These are phyloP conservation scores for Microcera coccophila DNA, from an alignment of 2,329 filamentous ascomycete genomes.

Conservation along the genomic window DNA sequence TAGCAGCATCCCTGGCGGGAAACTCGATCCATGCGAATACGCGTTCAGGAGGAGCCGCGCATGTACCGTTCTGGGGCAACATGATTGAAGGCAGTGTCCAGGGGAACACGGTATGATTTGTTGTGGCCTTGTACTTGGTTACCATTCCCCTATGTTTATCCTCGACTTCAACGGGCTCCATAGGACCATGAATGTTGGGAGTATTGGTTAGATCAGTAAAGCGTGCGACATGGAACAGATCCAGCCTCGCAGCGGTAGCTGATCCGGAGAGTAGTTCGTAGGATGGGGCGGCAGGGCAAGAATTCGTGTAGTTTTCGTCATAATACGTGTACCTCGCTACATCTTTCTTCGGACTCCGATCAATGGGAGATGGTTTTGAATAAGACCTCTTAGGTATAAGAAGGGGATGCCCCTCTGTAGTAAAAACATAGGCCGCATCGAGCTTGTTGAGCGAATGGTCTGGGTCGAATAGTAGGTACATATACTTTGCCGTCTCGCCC, in stretches of 20 bases:
- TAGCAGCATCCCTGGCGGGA: constrained; percentile 42
- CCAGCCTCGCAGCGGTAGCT: constrained; percentile 69
- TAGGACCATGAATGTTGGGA: constrained; percentile 56
- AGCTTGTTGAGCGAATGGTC: constrained; percentile 82
- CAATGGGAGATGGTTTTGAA: constrained; percentile 6
- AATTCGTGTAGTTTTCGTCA: constrained; percentile 48
- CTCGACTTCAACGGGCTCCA: constrained; percentile 38
- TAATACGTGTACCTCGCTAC: constrained; percentile 34
- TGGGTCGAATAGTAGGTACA: constrained; percentile 85
- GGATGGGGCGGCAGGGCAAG: constrained; percentile 62
- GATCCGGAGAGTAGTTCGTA: constrained; percentile 68
- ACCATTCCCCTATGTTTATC: constrained; percentile 44
- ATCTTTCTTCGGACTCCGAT: constrained; percentile 9
- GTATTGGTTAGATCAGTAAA: constrained; percentile 78
- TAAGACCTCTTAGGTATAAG: constrained; percentile 60
- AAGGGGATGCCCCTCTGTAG: constrained; percentile 91
- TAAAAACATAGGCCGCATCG: constrained; percentile 87
- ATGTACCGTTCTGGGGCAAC: constrained; percentile 74
- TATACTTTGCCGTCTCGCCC: constrained; percentile 92
- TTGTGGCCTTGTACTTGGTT: constrained; percentile 47
- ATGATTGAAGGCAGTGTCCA: constrained; percentile 82
- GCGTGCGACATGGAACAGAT: constrained; percentile 85
- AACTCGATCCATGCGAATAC: constrained; percentile 67
- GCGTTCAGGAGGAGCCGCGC: constrained; percentile 65
- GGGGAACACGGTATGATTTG: constrained; percentile 83